Evolutionary conservation across 148 eudicot genomes (phyloP).

Genomic region (Diospyros lotus): DNA sequence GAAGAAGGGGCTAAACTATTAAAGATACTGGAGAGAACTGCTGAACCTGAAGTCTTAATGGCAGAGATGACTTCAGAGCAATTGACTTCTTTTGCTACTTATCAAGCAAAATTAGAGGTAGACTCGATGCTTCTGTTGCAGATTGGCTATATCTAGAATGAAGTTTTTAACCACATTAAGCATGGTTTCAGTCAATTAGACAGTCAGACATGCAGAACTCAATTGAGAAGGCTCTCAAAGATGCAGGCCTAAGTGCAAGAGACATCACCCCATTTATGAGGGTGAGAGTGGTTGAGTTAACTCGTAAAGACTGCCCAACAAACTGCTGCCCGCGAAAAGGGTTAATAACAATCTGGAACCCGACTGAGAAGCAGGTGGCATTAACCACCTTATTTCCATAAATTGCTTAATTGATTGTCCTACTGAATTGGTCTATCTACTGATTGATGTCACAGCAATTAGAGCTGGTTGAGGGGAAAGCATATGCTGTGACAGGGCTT

Average conservation of each 20-base stretch:
- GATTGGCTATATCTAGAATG: slow-evolving; percentile 8
- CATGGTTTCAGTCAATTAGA: slow-evolving; percentile 52
- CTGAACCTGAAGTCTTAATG: slow-evolving; percentile 92
- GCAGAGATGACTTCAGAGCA: slow-evolving; percentile 87
- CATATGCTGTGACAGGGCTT: slow-evolving; percentile 72
- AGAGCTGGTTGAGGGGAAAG: slow-evolving; percentile 76
- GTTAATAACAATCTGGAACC: slow-evolving; percentile 90
- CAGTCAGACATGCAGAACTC: slow-evolving; percentile 58
- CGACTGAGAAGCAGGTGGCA: slow-evolving; percentile 73
- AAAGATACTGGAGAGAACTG: slow-evolving; percentile 75
- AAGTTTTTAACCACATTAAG: slow-evolving; percentile 3
- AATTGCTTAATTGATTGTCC: neutral
- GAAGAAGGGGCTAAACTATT: slow-evolving; percentile 82
- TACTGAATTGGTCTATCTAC: neutral
- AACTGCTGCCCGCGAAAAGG: slow-evolving; percentile 41
- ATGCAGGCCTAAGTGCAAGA: slow-evolving; percentile 65
- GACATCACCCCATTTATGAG: slow-evolving; percentile 87
- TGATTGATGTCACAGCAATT: slow-evolving; percentile 36
- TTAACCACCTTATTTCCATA: neutral
- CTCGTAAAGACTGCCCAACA: slow-evolving; percentile 20
- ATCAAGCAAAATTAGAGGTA: slow-evolving; percentile 76
- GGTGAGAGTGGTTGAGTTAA: slow-evolving; percentile 73
- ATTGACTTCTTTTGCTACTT: slow-evolving; percentile 54
- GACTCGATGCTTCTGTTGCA: slow-evolving; percentile 12
- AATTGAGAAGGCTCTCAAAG: slow-evolving; percentile 71